These are phyloP conservation scores for Wickerhamomyces silvicola DNA, from an alignment of 805 yeast genomes.

Conservation along the genomic window DNA sequence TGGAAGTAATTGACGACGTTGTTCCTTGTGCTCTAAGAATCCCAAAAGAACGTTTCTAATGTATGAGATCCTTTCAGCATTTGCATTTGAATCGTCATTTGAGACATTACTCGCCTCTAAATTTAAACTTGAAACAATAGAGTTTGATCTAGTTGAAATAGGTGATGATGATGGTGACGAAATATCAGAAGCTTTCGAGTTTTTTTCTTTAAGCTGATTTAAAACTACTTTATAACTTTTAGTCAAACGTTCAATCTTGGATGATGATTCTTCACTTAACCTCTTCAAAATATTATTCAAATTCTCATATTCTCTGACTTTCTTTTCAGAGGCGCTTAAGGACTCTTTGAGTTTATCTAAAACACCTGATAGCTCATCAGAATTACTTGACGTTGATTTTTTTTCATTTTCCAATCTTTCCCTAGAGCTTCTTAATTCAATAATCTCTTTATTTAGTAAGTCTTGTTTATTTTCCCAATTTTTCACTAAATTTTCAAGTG, in stretches of 20 bases:
- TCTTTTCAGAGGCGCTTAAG: constrained; percentile 42
- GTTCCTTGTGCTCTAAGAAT: constrained; percentile 88
- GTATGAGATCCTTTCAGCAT: constrained; percentile 58
- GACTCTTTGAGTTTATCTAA: constrained; percentile 46
- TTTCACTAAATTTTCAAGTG: constrained; percentile 31
- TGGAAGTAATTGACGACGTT: constrained; percentile 76
- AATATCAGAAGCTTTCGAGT: constrained; percentile 4
- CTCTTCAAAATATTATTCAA: constrained; percentile 48
- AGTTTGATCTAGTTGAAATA: constrained; percentile 30
- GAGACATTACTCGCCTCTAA: background rate
- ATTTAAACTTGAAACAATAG: constrained; percentile 24
- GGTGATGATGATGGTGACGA: constrained; percentile 19
- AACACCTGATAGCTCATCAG: constrained; percentile 25
- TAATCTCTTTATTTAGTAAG: constrained; percentile 23
- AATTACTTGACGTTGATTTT: constrained; percentile 20
- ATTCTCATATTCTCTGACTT: constrained; percentile 49
- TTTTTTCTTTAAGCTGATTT: constrained; percentile 35
- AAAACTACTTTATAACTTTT: constrained; percentile 64
- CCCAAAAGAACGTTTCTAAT: constrained; percentile 88
- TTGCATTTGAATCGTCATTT: constrained; percentile 11
- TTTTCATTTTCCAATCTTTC: constrained; percentile 23
- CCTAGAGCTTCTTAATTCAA: constrained; percentile 25
- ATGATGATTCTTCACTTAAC: constrained; percentile 59
- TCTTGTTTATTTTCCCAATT: constrained; percentile 32
- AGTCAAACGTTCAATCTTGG: constrained; percentile 62